Base-by-base conservation (phyloP, 73 alveolate species). In the Paramecium caudatum region DNA sequence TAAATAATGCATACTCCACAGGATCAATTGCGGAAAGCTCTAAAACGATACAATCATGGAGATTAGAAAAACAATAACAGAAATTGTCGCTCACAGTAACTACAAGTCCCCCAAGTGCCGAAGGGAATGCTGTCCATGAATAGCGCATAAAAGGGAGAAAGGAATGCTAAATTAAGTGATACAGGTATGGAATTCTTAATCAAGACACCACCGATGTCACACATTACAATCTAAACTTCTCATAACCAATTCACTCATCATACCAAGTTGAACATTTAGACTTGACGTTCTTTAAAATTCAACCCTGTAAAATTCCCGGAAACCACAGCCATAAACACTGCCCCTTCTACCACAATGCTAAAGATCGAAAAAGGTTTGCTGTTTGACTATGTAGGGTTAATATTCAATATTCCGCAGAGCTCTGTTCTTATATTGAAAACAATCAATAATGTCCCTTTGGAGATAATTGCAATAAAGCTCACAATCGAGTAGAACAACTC, bases 401-500 rank as follows among this genome's bases (percentile, higher is more conserved):
- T 19, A 27, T 36, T 9, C 33, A 62, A 7, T 95, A 95, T 68
- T 65, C 94, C 7, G 85, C 95, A 21, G 98, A 95, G 25, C 49
- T 95, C 21, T 95, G 98, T 63, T 82, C 93, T 13, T 86, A 92
- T 21, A 70, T 91, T 33, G 98, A 94, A 82, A 95, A 83, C 17
- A 84, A 85, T 47, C 82, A 91, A 37, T 93, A 93, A 13, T 96
- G 99, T 90, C 94, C 91, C 1, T 70, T 78, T 46, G 95, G 94
- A 12, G 99, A 96, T 62, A 74, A 91, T 83, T 96, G 98, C 50
- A 63, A 61, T 6, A 82, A 90, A 32, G 91, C 99, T 15, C 99
- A 96, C 91, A 96, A 94, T 78, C 83, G 97, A 32, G 99, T 96
- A 16, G 99, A 96, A 82, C 91, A 95, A 65, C 91, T 96, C 63